Percentiles rank a stretch among this genome's conserved stretches.
Conservation (phyloP, 2,329 filamentous ascomycete genomes). For the Parafenestella ontariensis region DNA sequence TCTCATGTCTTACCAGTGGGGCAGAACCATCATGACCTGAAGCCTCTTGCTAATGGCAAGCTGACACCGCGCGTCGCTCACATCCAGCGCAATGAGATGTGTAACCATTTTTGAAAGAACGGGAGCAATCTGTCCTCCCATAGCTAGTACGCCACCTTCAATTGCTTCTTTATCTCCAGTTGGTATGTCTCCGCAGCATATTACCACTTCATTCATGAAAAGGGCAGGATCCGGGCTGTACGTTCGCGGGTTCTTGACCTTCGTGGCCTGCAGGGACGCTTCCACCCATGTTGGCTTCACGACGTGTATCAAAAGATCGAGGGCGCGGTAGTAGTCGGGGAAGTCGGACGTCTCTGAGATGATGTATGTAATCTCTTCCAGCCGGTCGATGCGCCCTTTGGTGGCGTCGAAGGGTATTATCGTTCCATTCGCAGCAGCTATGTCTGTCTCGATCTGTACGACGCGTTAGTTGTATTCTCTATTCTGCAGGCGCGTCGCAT, state of each 20-base stretch:
- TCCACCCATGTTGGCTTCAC: conserved; percentile 84
- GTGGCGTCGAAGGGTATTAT: conserved; percentile 50
- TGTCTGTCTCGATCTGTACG: conserved; percentile 53
- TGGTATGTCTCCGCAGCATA: conserved; percentile 85
- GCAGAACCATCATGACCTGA: conserved; percentile 83
- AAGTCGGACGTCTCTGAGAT: conserved; percentile 87
- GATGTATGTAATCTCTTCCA: conserved; percentile 66
- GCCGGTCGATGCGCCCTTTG: conserved; percentile 49
- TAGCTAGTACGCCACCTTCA: conserved; percentile 83
- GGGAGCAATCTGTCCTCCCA: conserved; percentile 82
- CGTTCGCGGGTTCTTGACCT: conserved; percentile 78
- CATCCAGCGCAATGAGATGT: conserved; percentile 83
- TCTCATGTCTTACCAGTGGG: conserved; percentile 74
- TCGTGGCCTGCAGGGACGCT: conserved; percentile 71
- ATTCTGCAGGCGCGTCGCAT: conserved; percentile 27
- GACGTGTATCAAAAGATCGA: conserved; percentile 81
- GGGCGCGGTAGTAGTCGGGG: conserved; percentile 78
- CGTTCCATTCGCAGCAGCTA: conserved; percentile 59
- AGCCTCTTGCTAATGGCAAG: conserved; percentile 69
- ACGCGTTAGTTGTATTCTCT: conserved; percentile 22
- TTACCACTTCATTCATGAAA: conserved; percentile 84
- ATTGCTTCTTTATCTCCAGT: conserved; percentile 90
- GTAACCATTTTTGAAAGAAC: conserved; percentile 78
- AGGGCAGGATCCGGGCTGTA: conserved; percentile 90
- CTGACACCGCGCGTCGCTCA: conserved; percentile 75